Percentiles rank a stretch among this genome's conserved stretches.
Conservation (phyloP, 257 asterid genomes). For the Avicennia marina region DNA sequence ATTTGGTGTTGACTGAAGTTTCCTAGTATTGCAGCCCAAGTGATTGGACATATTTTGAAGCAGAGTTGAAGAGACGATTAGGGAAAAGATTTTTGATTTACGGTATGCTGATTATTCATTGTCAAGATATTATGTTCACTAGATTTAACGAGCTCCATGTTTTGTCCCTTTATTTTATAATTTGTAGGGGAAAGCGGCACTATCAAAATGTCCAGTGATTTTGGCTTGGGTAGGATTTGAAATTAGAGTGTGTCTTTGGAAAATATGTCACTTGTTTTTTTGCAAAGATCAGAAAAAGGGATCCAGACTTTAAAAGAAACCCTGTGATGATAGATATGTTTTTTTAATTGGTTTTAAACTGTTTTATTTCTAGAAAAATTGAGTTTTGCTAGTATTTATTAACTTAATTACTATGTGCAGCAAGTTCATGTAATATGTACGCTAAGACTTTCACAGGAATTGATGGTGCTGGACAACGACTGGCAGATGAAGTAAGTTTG, state of each 20-base stretch:
- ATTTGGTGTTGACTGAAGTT: slow-evolving; percentile 22
- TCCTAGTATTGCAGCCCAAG: slow-evolving; percentile 64
- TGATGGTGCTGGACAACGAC: slow-evolving; percentile 87
- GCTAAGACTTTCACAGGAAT: slow-evolving; percentile 90
- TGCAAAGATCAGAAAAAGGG: too few relatives aligned
- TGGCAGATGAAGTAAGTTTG: slow-evolving; percentile 88
- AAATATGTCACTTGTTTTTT: too few relatives aligned
- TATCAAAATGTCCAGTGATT: too few relatives aligned
- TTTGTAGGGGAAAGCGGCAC: too few relatives aligned
- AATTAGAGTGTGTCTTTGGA: too few relatives aligned
- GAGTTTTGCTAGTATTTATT: slow-evolving; percentile 15
- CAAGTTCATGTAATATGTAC: slow-evolving; percentile 78
- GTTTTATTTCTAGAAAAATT: too few relatives aligned
- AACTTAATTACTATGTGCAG: slow-evolving; percentile 47
- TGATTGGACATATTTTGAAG: slow-evolving; percentile 84
- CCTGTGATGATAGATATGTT: too few relatives aligned
- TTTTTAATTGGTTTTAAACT: too few relatives aligned
- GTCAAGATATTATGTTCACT: too few relatives aligned
- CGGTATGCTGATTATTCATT: slow-evolving; percentile 39
- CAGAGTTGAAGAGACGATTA: slow-evolving; percentile 68
- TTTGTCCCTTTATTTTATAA: background rate
- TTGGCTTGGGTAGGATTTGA: too few relatives aligned
- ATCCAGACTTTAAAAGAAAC: too few relatives aligned
- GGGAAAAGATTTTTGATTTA: slow-evolving; percentile 71
- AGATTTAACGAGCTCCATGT: too few relatives aligned